Evolutionary conservation across 2,329 filamentous ascomycete genomes (phyloP).

Genomic region (Neonectria sp.): DNA sequence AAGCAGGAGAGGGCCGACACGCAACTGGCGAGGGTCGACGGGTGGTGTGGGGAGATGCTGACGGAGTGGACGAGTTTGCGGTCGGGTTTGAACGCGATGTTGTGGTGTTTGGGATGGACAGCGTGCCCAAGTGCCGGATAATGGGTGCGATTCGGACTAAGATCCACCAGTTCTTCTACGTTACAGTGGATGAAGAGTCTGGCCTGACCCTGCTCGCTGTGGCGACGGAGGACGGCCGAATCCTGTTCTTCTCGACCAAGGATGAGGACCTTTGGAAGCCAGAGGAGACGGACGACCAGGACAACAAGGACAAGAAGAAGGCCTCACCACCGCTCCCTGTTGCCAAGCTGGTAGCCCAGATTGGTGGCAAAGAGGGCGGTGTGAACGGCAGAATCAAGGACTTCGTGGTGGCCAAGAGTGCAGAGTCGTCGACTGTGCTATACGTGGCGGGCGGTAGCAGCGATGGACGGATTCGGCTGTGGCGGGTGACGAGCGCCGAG

Average conservation of each 20-base stretch:
- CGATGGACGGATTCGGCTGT: slow-evolving; percentile 87
- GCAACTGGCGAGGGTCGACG: slow-evolving; percentile 85
- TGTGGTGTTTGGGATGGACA: slow-evolving; percentile 90
- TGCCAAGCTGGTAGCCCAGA: slow-evolving; percentile 79
- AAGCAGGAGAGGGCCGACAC: slow-evolving; percentile 83
- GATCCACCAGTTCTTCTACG: slow-evolving; percentile 85
- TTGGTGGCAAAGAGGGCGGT: slow-evolving; percentile 81
- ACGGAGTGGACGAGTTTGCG: slow-evolving; percentile 84
- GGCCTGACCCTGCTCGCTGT: slow-evolving; percentile 74
- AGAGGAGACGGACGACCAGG: slow-evolving; percentile 55
- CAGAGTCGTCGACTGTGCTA: slow-evolving; percentile 56
- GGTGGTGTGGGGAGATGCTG: slow-evolving; percentile 83
- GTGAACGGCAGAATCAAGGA: slow-evolving; percentile 87
- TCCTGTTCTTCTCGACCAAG: slow-evolving; percentile 85
- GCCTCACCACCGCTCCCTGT: slow-evolving; percentile 60
- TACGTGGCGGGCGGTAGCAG: slow-evolving; percentile 84
- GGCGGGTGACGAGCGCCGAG: slow-evolving; percentile 70
- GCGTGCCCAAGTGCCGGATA: slow-evolving; percentile 82
- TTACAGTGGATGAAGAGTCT: slow-evolving; percentile 65
- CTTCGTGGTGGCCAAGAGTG: slow-evolving; percentile 76
- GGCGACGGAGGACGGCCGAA: slow-evolving; percentile 90
- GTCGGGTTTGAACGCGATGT: slow-evolving; percentile 91
- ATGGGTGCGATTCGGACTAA: slow-evolving; percentile 80
- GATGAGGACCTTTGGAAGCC: slow-evolving; percentile 60
- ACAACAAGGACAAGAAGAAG: slow-evolving; percentile 38